Conservation (phyloP, 768 basidiomycete species). For the Podaxis pistillaris region DNA sequence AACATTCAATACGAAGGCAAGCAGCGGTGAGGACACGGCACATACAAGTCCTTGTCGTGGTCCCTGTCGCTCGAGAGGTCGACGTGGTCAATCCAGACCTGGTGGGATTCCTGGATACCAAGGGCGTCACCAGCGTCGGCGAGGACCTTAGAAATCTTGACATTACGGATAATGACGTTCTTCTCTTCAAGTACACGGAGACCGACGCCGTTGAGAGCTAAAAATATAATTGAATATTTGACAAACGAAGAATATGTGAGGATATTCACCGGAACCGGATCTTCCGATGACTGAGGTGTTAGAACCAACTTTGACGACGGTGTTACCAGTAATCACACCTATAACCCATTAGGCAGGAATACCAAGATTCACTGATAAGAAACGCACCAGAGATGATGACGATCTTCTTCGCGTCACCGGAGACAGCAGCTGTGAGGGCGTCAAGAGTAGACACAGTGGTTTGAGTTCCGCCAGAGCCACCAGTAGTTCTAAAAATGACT, state of each 20-base stretch:
- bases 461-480: conserved; percentile 40
- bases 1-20: background rate
- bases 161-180: conserved; percentile 50
- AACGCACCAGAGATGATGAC: conserved; percentile 40
- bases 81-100: conserved; percentile 46
- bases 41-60: conserved; percentile 42
- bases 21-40: background rate
- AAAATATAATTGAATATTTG: background rate
- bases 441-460: conserved; percentile 43
- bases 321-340: conserved; percentile 45
- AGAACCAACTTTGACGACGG: conserved; percentile 39
- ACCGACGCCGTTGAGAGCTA: conserved; percentile 44
- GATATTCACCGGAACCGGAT: conserved; percentile 31
- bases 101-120: conserved; percentile 36
- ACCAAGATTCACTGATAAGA: background rate
- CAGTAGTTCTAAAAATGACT: conserved; percentile 33
- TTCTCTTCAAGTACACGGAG: conserved; percentile 39
- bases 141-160: conserved; percentile 48
- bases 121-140: conserved; percentile 45
- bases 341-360: background rate
- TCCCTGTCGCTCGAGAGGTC: conserved; percentile 45
- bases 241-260: background rate
- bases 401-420: conserved; percentile 39
- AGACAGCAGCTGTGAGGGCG: conserved; percentile 39
- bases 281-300: conserved; percentile 44